Conservation (phyloP, 352 stramenopile species). For the Pythium periplocum region DNA sequence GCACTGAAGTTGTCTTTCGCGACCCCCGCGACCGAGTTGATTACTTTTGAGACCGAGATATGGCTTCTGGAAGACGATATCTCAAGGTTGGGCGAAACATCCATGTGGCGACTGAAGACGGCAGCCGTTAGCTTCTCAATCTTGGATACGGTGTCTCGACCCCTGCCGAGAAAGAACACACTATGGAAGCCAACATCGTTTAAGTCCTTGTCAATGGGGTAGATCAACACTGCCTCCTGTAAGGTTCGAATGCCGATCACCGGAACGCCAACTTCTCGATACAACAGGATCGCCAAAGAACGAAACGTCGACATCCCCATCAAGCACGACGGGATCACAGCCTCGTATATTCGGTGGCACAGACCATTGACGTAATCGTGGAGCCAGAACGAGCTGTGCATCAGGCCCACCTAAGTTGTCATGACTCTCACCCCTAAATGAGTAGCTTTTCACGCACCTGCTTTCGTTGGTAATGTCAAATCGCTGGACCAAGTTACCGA, state of each 20-base stretch:
- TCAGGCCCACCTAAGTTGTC: background rate
- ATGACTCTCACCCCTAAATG: background rate
- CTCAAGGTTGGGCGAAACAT: slow-evolving; percentile 40
- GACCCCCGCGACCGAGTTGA: slow-evolving; percentile 12
- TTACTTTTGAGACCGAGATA: slow-evolving; percentile 28
- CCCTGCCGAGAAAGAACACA: slow-evolving; percentile 55
- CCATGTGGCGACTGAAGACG: slow-evolving; percentile 38
- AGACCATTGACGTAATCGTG: slow-evolving; percentile 58
- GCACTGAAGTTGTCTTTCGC: slow-evolving; percentile 15
- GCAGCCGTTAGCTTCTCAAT: slow-evolving; percentile 48
- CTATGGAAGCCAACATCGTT: slow-evolving; percentile 45
- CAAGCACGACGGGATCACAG: slow-evolving; percentile 42
- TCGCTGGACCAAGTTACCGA: slow-evolving; percentile 69
- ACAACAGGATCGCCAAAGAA: slow-evolving; percentile 46
- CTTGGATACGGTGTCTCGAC: slow-evolving; percentile 37
- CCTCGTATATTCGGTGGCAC: slow-evolving; percentile 56
- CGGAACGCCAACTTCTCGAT: slow-evolving; percentile 59
- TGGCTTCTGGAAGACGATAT: slow-evolving; percentile 25
- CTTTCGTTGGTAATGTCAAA: slow-evolving; percentile 35
- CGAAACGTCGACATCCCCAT: slow-evolving; percentile 41
- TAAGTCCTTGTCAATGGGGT: slow-evolving; percentile 40
- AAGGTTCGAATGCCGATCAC: slow-evolving; percentile 49
- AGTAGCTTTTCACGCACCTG: slow-evolving; percentile 21
- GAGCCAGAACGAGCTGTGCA: slow-evolving; percentile 45
- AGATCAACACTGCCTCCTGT: slow-evolving; percentile 44